phyloP scores from a whole-genome alignment of 306 rosid species.

The Fragaria iinumae region DNA sequence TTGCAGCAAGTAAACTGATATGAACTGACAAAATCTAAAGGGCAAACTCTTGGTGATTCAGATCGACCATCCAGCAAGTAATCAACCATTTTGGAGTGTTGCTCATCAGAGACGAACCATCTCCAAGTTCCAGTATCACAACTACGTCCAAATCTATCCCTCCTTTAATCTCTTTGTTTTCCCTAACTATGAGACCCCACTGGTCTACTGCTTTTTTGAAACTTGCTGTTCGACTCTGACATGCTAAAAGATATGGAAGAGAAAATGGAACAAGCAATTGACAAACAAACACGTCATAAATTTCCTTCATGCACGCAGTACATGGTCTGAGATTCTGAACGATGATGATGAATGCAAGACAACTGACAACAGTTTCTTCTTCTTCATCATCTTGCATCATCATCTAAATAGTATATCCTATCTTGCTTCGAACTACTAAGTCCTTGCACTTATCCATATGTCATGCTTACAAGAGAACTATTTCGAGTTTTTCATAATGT shows the following conservation, averaged over 20 bases:
- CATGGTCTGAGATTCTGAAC: background rate
- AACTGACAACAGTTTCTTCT: background rate
- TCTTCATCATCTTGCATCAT: background rate
- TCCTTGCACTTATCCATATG: background rate
- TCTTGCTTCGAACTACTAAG: background rate
- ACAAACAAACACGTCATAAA: background rate
- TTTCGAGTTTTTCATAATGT: no score
- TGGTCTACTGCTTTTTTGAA: background rate
- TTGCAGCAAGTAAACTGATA: background rate
- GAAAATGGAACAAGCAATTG: conserved; percentile 15
- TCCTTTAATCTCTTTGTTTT: background rate
- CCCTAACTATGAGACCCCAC: background rate
- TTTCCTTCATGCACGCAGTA: background rate
- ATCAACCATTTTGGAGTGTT: conserved; percentile 11
- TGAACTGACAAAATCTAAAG: conserved; percentile 18
- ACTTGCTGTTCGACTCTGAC: conserved; percentile 18
- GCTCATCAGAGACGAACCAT: conserved; percentile 5
- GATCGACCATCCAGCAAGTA: background rate
- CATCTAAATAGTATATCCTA: background rate
- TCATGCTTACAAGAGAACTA: background rate
- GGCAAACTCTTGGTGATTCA: conserved; percentile 16
- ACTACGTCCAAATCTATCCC: conserved; percentile 7
- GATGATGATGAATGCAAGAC: background rate
- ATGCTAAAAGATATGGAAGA: conserved; percentile 1
- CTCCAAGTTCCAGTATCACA: conserved; percentile 8